Base-by-base conservation (phyloP, 345 rosid species). In the Eucalyptus virginea region DNA sequence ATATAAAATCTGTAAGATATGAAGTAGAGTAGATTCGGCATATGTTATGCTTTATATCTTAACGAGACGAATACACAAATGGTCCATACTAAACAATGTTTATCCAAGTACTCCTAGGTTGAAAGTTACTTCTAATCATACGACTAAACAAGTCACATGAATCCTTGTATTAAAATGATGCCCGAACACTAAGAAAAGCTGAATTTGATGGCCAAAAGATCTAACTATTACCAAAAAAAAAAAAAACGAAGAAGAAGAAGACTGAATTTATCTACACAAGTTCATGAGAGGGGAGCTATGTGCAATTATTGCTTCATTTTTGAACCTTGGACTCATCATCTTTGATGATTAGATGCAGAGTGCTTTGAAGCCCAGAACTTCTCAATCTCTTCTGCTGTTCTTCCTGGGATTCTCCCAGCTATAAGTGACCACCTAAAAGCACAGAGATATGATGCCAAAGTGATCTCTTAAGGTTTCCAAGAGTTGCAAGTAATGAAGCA, bases 401-500 rank as follows among this genome's bases (percentile, higher is more conserved):
- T 92, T 92, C 97, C 96, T 4, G 92, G 92, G 30, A 95, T 94
- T 90, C 97, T 92, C 16, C 97, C 95, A 48, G 96, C 95, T 86
- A 96, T 95, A 86, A 96, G 89, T 80, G 95, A 90, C 96, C 97
- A 95, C 92, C 97, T 94, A 77, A 30, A 26, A 54, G 87, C 67
- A 11, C 67, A 30, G 14, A 24, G 42, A 28, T 56, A 24, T 44
- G 69, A 45, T 54, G 23, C 40, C 44, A 37, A 88, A n/a, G 42
- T 17, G n/a, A 67, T 26, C 81, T n/a, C 45, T 16, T 12, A 87
- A 81, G 15, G 34, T 42, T 21, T 19, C 40, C 15, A 21, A 19
- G 42, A 34, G 50, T 21, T 16, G 80, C 26, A 48, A 86, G 6
- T 19, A 49, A 11, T 37, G 81, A 81, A 87, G 49, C 19, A 23